Evolutionary conservation across 805 yeast genomes (phyloP).

Genomic region (Kodamaea neixiangensis): DNA sequence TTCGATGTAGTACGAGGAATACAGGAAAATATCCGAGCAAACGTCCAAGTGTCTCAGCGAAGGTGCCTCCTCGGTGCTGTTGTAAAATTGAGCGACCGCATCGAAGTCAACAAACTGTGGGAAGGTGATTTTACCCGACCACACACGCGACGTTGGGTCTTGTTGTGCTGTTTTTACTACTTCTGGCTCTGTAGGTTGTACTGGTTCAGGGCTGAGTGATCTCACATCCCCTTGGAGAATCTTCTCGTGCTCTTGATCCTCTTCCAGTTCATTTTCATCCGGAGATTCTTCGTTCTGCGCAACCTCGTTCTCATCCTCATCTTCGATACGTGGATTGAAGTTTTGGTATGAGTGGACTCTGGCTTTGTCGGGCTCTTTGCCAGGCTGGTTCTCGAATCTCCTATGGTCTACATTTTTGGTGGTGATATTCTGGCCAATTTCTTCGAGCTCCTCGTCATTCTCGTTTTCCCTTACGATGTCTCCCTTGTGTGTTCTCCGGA

Average conservation of each 20-base stretch:
- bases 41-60: constrained; percentile 26
- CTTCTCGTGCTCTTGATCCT: constrained; percentile 8
- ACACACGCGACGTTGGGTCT: constrained; percentile 27
- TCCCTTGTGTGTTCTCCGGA: constrained; percentile 84
- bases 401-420: constrained; percentile 40
- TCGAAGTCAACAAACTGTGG: constrained; percentile 50
- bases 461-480: constrained; percentile 71
- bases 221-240: not conserved
- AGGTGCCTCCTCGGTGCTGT: constrained; percentile 29
- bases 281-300: not conserved
- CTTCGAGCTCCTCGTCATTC: constrained; percentile 22
- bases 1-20: constrained; percentile 46
- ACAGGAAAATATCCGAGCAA: constrained; percentile 30
- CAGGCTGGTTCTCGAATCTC: constrained; percentile 19
- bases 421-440: constrained; percentile 28
- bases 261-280: constrained; percentile 8
- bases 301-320: constrained; percentile 24
- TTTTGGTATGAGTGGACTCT: constrained; percentile 14
- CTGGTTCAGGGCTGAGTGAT: not conserved
- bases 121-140: constrained; percentile 52
- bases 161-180: not conserved
- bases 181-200: not conserved
- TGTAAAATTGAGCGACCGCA: constrained; percentile 37
- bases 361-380: constrained; percentile 1
- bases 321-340: constrained; percentile 23